Conservation (phyloP, 1,284 basidiomycete species). For the Laetiporus sulphureus region DNA sequence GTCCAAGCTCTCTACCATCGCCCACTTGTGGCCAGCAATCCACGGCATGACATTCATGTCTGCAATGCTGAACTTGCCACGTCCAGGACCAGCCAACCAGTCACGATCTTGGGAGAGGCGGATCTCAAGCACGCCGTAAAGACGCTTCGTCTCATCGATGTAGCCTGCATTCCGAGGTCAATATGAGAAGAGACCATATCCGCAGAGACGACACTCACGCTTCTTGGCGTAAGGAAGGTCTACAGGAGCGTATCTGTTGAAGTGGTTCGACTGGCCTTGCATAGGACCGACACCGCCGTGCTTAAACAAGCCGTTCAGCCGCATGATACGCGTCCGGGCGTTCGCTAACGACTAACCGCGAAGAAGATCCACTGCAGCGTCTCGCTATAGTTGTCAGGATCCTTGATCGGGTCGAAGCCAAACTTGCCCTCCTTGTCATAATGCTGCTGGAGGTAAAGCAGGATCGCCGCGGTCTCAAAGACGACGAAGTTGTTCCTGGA, state of each 20-base stretch:
- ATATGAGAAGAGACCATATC: background rate
- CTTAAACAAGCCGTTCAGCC: conserved; percentile 24
- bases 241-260: conserved; percentile 48
- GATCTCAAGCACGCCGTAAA: conserved; percentile 72
- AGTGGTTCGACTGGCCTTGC: conserved; percentile 70
- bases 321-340: background rate
- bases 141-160: conserved; percentile 68
- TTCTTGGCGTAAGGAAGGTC: conserved; percentile 62
- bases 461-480: conserved; percentile 50
- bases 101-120: conserved; percentile 51
- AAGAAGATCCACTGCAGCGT: conserved; percentile 81
- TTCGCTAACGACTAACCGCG: conserved; percentile 32
- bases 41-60: conserved; percentile 57
- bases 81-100: conserved; percentile 64
- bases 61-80: conserved; percentile 61
- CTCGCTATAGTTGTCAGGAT: conserved; percentile 41
- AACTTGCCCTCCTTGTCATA: conserved; percentile 45
- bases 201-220: conserved; percentile 27
- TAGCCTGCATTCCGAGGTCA: conserved; percentile 41
- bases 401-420: conserved; percentile 33
- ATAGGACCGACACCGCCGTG: conserved; percentile 71
- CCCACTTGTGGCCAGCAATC: conserved; percentile 37
- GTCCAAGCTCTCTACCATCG: conserved; percentile 44
- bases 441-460: conserved; percentile 46
- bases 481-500: conserved; percentile 39